Evolutionary conservation across 352 stramenopile species (phyloP).

Genomic region (Phytophthora colocasiae): DNA sequence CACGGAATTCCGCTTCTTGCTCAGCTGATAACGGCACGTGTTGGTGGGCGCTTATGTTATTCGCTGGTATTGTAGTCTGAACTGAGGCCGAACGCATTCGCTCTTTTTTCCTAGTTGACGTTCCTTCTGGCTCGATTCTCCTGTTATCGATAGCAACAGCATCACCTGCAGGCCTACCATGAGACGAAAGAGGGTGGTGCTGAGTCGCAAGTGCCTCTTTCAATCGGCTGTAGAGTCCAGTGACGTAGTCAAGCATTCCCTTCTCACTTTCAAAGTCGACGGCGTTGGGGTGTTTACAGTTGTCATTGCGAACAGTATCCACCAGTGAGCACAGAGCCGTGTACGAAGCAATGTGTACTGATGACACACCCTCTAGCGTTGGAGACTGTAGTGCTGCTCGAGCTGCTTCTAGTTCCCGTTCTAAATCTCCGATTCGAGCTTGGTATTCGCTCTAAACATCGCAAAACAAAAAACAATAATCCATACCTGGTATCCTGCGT

Average conservation of each 20-base stretch:
- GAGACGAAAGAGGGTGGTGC: neutral
- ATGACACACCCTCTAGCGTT: neutral
- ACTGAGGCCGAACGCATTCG: conserved; percentile 1
- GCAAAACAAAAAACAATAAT: neutral
- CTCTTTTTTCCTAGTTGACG: neutral
- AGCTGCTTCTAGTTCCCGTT: conserved; percentile 35
- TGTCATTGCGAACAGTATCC: conserved; percentile 20
- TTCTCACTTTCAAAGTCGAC: conserved; percentile 40
- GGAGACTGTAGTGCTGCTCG: conserved; percentile 6
- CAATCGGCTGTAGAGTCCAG: conserved; percentile 42
- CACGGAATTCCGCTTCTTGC: conserved; percentile 50
- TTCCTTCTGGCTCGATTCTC: neutral
- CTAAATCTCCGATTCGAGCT: conserved; percentile 40
- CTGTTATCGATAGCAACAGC: neutral
- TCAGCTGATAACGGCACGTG: conserved; percentile 16
- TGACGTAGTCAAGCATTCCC: conserved; percentile 42
- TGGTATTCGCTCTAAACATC: conserved; percentile 50
- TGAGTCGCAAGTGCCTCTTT: conserved; percentile 26
- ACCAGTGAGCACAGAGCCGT: conserved; percentile 57
- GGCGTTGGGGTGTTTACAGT: conserved; percentile 31
- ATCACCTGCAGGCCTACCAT: neutral
- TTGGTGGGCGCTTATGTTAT: neutral
- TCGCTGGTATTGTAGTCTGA: neutral
- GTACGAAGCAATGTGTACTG: conserved; percentile 43
- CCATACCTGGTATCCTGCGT: neutral